A percentile compares a stretch with the other conserved stretches of the same genome.
Evolutionary conservation across 2,329 filamentous ascomycete species (phyloP).

Genomic region (Ophiocordyceps sinensis): DNA sequence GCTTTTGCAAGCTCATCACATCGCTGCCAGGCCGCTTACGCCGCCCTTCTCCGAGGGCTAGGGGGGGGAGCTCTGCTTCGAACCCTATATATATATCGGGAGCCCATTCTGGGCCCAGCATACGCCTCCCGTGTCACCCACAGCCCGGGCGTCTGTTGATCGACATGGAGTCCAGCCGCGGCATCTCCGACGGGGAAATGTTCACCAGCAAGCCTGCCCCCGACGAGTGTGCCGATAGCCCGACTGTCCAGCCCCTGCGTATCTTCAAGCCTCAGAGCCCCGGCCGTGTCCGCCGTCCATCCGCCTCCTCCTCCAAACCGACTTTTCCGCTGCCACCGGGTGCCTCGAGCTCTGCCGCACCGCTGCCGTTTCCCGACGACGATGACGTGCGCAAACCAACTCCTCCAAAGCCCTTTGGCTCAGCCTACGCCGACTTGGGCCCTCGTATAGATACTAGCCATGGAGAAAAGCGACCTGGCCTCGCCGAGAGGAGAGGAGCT

Average conservation of each 20-base stretch:
- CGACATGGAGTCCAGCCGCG: constrained; percentile 41
- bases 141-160: background rate
- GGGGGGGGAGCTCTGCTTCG: too few species aligned
- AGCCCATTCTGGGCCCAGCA: background rate
- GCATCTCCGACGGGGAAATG: constrained; percentile 67
- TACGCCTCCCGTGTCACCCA: constrained; percentile 1
- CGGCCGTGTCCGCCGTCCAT: constrained; percentile 30
- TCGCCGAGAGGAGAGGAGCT: constrained; percentile 74
- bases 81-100: too few species aligned
- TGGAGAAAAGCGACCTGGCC: constrained; percentile 43
- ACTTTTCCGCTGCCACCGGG: constrained; percentile 52
- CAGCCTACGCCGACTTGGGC: constrained; percentile 32
- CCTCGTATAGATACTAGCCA: constrained; percentile 41
- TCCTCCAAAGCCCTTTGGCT: constrained; percentile 28
- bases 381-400: constrained; percentile 36
- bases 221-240: constrained; percentile 46
- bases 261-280: constrained; percentile 69
- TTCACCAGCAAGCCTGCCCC: constrained; percentile 52
- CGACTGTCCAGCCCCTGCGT: constrained; percentile 68
- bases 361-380: constrained; percentile 61
- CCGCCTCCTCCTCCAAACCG: constrained; percentile 28
- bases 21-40: background rate
- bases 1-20: background rate
- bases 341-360: constrained; percentile 53
- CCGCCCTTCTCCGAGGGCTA: background rate